These are phyloP conservation scores for Pachyrhizus erosus DNA, from an alignment of 306 rosid species.

Conservation along the genomic window DNA sequence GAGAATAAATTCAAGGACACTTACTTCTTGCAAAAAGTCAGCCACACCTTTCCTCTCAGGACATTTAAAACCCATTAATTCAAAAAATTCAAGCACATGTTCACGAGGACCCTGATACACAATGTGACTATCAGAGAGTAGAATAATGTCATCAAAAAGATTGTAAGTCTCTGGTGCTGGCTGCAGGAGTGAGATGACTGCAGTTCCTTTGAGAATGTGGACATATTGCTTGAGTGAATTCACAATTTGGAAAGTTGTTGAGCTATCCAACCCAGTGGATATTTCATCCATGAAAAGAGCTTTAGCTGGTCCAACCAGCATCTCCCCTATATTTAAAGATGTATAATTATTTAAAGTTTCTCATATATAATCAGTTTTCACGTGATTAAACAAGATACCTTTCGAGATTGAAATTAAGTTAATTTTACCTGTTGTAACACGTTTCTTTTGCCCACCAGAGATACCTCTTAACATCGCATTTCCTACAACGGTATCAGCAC, in stretches of 20 bases:
- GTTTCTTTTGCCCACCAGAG: slow-evolving; percentile 78
- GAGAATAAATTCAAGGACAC: slow-evolving; percentile 37
- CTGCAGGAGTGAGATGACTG: slow-evolving; percentile 62
- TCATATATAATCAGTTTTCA: slow-evolving; percentile 24
- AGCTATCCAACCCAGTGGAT: slow-evolving; percentile 75
- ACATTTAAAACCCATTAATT: slow-evolving; percentile 61
- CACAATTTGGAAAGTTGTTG: slow-evolving; percentile 68
- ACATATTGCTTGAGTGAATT: slow-evolving; percentile 62
- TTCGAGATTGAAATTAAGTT: slow-evolving; percentile 6
- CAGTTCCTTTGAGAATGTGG: slow-evolving; percentile 66
- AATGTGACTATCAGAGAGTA: slow-evolving; percentile 68
- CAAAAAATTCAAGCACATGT: slow-evolving; percentile 56
- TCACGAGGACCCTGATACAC: slow-evolving; percentile 70
- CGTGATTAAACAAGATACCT: neutral
- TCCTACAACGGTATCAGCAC: slow-evolving; percentile 70
- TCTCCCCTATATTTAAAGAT: slow-evolving; percentile 54
- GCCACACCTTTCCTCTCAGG: slow-evolving; percentile 70
- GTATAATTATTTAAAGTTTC: slow-evolving; percentile 11
- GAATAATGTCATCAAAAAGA: slow-evolving; percentile 69
- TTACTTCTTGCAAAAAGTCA: slow-evolving; percentile 70
- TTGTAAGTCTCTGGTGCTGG: slow-evolving; percentile 76
- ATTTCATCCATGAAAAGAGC: slow-evolving; percentile 74
- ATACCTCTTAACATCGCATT: slow-evolving; percentile 63
- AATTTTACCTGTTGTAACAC: slow-evolving; percentile 67
- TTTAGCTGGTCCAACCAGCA: slow-evolving; percentile 71